Evolutionary conservation across 2,329 filamentous ascomycete genomes (phyloP), one percentile per base, ranked within the genome.

Genomic region (Pseudophaeomoniella oleicola): DNA sequence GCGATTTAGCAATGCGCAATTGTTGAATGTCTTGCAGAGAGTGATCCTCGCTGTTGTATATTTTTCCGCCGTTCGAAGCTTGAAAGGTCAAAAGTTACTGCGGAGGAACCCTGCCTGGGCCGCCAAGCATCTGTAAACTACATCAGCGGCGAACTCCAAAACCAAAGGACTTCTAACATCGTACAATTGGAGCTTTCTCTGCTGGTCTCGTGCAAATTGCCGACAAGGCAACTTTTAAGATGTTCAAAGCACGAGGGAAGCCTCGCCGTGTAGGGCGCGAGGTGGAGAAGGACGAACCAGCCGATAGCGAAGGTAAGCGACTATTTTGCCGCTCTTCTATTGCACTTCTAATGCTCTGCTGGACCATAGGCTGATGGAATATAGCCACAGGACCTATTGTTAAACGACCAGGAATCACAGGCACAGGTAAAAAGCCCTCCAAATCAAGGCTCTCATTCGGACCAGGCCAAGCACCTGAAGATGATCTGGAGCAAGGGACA

Each of bases 381-480:
- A 38, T 42, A 70, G 63, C 63, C 41, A 34, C 42, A 39, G 57
- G 56, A n/a, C 60, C 67, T 12, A 58, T 69, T 32, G 63, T 75
- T 13, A 71, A 70, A 47, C 62, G 69, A 45, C 71, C 71, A n/a
- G 34, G 47, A 19, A 50, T 55, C 19, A 54, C 50, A 1, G 44
- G 54, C n/a, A 75, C 72, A 47, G 48, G 56, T 38, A 72, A 77
- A 39, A 88, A 85, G 55, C 84, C 83, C 50, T 78, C 80, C 3
- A 75, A 75, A 12, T 69, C 83, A 2, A 74, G 81, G 4, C 66
- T 92, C 15, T 92, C 85, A 0, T 92, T 94, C 53, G 83, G 78
- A 0, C 71, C 72, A 0, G 64, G 65, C 17, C 66, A 69, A 34
- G 65, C 66, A 13, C 67, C 69, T 40, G 64, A 63, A 4, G 70